A percentile compares a stretch with the other conserved stretches of the same genome.
phyloP scores from a whole-genome alignment of 78 protist species.

The slime mould (Dictyostelium discoideum) region DNA sequence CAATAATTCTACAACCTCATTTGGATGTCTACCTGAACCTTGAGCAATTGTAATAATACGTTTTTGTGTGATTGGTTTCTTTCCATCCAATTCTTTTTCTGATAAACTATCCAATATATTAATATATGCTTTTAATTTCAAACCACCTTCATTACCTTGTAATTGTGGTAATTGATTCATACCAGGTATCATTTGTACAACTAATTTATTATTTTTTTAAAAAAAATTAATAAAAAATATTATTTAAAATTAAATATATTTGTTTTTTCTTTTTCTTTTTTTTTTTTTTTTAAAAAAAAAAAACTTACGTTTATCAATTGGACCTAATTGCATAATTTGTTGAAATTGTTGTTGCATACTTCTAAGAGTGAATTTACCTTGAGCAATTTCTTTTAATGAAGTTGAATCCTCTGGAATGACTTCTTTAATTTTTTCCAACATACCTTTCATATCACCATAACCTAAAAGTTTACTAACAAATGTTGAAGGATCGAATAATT shows the following conservation, averaged over 20 bases:
- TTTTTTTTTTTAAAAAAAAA: too few species aligned
- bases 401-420: conserved; percentile 68
- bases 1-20: conserved; percentile 89
- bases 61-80: conserved; percentile 72
- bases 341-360: conserved; percentile 97
- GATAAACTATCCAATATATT: conserved; percentile 97
- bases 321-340: conserved; percentile 93
- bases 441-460: conserved; percentile 91
- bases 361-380: conserved; percentile 93
- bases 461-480: conserved; percentile 97
- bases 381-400: conserved; percentile 26
- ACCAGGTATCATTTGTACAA: conserved; percentile 73
- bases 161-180: conserved; percentile 61
- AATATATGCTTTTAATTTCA: conserved; percentile 89
- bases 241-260: conserved; percentile 70
- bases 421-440: conserved; percentile 84
- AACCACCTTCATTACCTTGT: conserved; percentile 78
- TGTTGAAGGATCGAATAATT: conserved; percentile 88
- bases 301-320: conserved; percentile 84
- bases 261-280: neutral
- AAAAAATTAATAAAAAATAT: neutral
- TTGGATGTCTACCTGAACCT: conserved; percentile 90
- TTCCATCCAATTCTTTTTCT: conserved; percentile 86
- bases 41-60: conserved; percentile 88
- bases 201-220: neutral